Evolutionary conservation across 2,329 filamentous ascomycete genomes (phyloP).

Genomic region (Monilinia vaccinii-corymbosi): DNA sequence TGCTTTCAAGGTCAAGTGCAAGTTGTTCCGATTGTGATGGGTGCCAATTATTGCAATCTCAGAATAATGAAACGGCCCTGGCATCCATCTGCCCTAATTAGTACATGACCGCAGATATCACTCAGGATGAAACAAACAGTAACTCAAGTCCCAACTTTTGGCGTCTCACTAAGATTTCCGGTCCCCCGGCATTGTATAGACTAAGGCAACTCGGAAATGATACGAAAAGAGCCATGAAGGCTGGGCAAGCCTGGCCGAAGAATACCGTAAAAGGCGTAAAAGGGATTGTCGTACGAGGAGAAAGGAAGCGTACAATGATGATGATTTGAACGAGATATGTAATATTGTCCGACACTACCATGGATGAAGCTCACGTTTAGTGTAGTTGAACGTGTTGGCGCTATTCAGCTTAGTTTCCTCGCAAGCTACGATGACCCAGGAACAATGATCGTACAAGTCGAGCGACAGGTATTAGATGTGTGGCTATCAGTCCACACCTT

Average conservation of each 20-base stretch:
- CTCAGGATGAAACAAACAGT: constrained; percentile 8
- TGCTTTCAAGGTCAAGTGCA: background rate
- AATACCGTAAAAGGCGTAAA: background rate
- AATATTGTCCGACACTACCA: background rate
- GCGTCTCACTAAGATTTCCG: background rate
- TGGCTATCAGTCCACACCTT: background rate
- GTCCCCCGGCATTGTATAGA: background rate
- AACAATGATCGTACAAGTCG: background rate
- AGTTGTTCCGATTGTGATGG: background rate
- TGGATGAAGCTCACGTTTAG: background rate
- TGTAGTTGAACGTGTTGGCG: background rate
- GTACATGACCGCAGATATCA: constrained; percentile 8
- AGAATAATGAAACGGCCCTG: background rate
- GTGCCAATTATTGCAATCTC: background rate
- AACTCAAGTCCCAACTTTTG: background rate
- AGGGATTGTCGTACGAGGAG: background rate
- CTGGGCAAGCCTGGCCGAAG: background rate
- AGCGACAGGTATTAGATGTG: background rate
- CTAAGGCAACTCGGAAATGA: background rate
- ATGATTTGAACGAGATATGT: background rate
- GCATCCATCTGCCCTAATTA: background rate
- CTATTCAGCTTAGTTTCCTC: background rate
- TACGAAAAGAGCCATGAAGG: background rate
- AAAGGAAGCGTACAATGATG: background rate
- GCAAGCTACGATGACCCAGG: background rate